A percentile compares a stretch with the other conserved stretches of the same genome.
Conservation (phyloP, 1,284 basidiomycete genomes). For the Heterobasidion parviporum region DNA sequence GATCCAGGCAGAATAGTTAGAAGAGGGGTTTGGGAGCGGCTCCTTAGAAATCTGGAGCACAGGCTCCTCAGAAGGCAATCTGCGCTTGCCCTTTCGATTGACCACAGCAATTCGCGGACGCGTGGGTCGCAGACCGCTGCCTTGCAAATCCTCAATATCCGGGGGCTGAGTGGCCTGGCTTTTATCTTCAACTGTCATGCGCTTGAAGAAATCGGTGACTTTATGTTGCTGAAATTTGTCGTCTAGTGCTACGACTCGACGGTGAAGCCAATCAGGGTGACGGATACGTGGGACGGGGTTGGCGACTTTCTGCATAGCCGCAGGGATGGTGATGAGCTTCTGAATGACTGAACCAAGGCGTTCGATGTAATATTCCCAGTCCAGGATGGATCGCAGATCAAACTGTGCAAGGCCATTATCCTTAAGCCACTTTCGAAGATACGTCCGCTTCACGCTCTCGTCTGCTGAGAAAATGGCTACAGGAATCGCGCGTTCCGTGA, state of each 20-base stretch:
- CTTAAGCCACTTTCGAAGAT: conserved; percentile 95
- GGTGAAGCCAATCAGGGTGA: conserved; percentile 97
- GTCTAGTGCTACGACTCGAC: conserved; percentile 80
- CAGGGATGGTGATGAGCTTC: conserved; percentile 98
- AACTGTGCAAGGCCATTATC: conserved; percentile 86
- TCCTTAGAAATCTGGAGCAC: conserved; percentile 19
- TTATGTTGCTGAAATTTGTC: conserved; percentile 99
- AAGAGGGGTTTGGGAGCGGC: conserved; percentile 50
- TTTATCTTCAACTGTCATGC: conserved; percentile 24
- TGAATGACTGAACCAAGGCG: conserved; percentile 97
- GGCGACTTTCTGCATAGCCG: conserved; percentile 94
- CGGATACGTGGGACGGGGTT: conserved; percentile 95
- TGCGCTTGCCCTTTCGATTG: conserved; percentile 37
- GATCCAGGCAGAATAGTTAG: conserved; percentile 77
- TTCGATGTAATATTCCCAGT: conserved; percentile 99
- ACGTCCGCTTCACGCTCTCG: conserved; percentile 81
- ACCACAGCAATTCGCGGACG: conserved; percentile 50
- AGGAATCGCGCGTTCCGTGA: conserved; percentile 95
- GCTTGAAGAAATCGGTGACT: conserved; percentile 90
- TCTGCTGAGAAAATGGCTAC: conserved; percentile 99
- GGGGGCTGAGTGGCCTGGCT: conserved; percentile 21
- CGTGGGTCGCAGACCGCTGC: conserved; percentile 16
- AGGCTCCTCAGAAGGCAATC: conserved; percentile 27
- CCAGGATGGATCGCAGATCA: conserved; percentile 90
- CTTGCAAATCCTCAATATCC: conserved; percentile 67